Evolutionary conservation across 192 early-diverging fungal species (phyloP), one percentile per base, ranked within the genome.

Genomic region (Entomortierella beljakovae): DNA sequence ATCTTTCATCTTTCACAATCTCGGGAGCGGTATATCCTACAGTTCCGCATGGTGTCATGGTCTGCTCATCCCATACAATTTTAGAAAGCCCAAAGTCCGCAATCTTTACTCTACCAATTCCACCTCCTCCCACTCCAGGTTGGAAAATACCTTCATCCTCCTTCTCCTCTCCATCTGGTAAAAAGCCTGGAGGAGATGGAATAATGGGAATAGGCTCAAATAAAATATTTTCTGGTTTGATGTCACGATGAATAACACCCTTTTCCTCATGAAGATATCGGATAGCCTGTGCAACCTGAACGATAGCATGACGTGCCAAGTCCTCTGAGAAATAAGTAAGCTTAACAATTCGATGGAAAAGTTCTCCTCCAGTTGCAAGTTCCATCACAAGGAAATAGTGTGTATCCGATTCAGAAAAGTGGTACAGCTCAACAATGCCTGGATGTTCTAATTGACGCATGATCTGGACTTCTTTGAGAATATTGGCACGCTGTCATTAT

Each of bases 1-100:
- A 95, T 37, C 87, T 81, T 74, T 93, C 87, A 82, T 91, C 90
- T 67, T 85, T 90, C 37, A 98, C 87, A 62, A 98, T 94, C 81
- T 98, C 96, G 28, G 96, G 96, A 1, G 96, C 96, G 6, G 95
- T 94, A 61, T 98, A 98, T 26, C 94, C 94, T 6, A 95, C 90
- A 18, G 96, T 98, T 7, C 96, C 96, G 60, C 95, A 96, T 10
- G 96, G 96, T 35, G 96, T 98, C 81, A 88, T 88, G 8, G 95
- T 95, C 6, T 89, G 84, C 67, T 93, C 88, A 63, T 94, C 87
- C 89, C 92, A 93, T 7, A 95, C 88, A 7, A 95, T 89, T 79
- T 95, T 95, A 51, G 93, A 94, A 34, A 97, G 73, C 6, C 95
- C 94, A 86, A 97, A 97, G 82, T 97, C 94, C 26, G 94, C 94